Percentiles rank a stretch among this genome's conserved stretches.
phyloP scores from a whole-genome alignment of 371 early-diverging fungal genomes.

The Funneliformis caledonium region DNA sequence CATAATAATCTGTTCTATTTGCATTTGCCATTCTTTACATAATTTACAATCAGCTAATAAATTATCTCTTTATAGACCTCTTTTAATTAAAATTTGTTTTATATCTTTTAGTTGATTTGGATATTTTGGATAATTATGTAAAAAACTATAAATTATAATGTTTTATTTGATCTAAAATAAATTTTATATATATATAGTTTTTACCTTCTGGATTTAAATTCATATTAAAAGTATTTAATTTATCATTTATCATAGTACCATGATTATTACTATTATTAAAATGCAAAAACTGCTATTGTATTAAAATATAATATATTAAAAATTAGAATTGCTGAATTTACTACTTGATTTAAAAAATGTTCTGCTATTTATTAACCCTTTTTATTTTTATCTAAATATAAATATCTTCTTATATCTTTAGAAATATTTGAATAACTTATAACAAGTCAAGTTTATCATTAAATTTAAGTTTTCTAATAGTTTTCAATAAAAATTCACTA shows the following conservation, averaged over 20 bases:
- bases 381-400: conserved; percentile 39
- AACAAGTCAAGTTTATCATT: too few relatives aligned
- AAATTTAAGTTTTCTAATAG: neutral
- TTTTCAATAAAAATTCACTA: neutral
- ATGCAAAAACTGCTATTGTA: neutral
- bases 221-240: too few relatives aligned
- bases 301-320: conserved; percentile 39
- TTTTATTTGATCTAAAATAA: conserved; percentile 30
- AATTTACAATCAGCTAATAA: neutral
- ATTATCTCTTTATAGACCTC: neutral
- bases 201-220: conserved; percentile 34
- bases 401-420: neutral
- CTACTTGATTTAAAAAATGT: conserved; percentile 40
- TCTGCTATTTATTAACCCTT: conserved; percentile 39
- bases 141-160: conserved; percentile 31
- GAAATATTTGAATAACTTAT: neutral
- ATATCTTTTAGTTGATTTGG: neutral
- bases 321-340: conserved; percentile 36
- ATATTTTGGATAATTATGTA: conserved; percentile 24
- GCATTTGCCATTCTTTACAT: neutral
- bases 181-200: neutral
- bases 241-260: too few relatives aligned
- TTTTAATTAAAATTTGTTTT: neutral
- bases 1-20: conserved; percentile 1
- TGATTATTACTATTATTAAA: too few relatives aligned